phyloP scores from a whole-genome alignment of 2,329 filamentous ascomycete genomes.

The Neofusicoccum parvum region DNA sequence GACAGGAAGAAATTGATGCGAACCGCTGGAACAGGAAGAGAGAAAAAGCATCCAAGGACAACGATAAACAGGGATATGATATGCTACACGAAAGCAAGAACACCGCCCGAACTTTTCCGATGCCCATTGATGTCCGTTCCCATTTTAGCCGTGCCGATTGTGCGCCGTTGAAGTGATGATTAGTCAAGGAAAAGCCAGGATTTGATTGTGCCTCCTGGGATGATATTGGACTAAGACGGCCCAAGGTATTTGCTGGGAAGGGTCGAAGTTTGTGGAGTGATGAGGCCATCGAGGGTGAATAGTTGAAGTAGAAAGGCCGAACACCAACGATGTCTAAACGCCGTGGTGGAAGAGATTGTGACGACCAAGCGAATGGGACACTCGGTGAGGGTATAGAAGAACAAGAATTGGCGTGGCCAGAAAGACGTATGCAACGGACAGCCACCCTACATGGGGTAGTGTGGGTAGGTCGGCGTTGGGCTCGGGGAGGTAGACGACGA shows the following conservation, averaged over 20 bases:
- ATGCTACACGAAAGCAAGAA: slow-evolving; percentile 14
- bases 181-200: slow-evolving; percentile 1
- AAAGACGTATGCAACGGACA: neutral
- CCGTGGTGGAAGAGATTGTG: neutral
- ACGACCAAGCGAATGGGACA: neutral
- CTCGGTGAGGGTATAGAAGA: neutral
- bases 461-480: slow-evolving; percentile 1
- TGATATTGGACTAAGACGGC: neutral
- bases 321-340: neutral
- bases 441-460: neutral
- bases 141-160: slow-evolving; percentile 4
- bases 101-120: slow-evolving; percentile 11
- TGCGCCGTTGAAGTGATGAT: slow-evolving; percentile 10
- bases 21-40: neutral
- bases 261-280: neutral
- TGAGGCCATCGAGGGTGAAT: neutral
- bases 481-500: slow-evolving; percentile 4
- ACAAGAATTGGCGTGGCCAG: neutral
- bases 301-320: neutral
- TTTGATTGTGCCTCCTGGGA: neutral
- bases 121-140: neutral
- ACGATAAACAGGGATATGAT: neutral
- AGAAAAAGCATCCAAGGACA: neutral
- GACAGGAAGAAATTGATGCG: neutral
- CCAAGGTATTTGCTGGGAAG: neutral